A percentile compares a stretch with the other conserved stretches of the same genome.
These are phyloP conservation scores for Vigna radiata DNA, from an alignment of 306 rosid genomes.

Conservation along the genomic window DNA sequence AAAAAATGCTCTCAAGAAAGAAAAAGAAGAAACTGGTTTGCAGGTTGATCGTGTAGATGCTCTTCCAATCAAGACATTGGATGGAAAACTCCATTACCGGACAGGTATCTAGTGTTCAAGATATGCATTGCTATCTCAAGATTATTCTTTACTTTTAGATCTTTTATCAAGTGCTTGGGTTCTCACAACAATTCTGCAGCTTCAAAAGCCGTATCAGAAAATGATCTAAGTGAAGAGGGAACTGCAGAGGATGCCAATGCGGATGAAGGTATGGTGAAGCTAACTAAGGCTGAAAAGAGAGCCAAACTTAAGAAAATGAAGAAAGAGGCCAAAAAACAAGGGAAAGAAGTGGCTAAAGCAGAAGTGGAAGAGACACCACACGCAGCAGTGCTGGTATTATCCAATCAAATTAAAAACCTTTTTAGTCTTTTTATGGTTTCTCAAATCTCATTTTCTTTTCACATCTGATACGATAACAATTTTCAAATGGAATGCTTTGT, in stretches of 20 bases:
- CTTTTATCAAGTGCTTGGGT: not conserved
- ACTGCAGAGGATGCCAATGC: slow-evolving; percentile 49
- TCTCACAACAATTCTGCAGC: slow-evolving; percentile 48
- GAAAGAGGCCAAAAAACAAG: slow-evolving; percentile 81
- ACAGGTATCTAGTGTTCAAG: slow-evolving; percentile 51
- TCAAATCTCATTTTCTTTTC: not conserved
- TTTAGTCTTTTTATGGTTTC: slow-evolving; percentile 35
- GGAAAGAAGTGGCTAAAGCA: slow-evolving; percentile 56
- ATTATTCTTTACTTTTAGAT: not conserved
- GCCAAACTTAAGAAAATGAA: slow-evolving; percentile 77
- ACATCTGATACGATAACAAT: not conserved
- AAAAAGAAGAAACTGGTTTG: slow-evolving; percentile 58
- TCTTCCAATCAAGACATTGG: slow-evolving; percentile 86
- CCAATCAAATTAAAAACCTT: slow-evolving; percentile 7
- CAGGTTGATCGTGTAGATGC: slow-evolving; percentile 89
- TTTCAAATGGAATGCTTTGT: slow-evolving; percentile 9
- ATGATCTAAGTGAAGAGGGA: slow-evolving; percentile 55
- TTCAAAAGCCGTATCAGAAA: slow-evolving; percentile 53
- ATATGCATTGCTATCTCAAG: slow-evolving; percentile 28
- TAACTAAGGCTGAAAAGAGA: slow-evolving; percentile 84
- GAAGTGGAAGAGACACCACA: slow-evolving; percentile 73
- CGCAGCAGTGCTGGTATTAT: slow-evolving; percentile 81
- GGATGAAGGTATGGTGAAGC: slow-evolving; percentile 62
- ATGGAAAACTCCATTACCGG: slow-evolving; percentile 74
- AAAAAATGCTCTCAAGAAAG: slow-evolving; percentile 66